These are phyloP conservation scores for Cerioporus squamosus DNA, from an alignment of 1,284 basidiomycete species.

Conservation along the genomic window DNA sequence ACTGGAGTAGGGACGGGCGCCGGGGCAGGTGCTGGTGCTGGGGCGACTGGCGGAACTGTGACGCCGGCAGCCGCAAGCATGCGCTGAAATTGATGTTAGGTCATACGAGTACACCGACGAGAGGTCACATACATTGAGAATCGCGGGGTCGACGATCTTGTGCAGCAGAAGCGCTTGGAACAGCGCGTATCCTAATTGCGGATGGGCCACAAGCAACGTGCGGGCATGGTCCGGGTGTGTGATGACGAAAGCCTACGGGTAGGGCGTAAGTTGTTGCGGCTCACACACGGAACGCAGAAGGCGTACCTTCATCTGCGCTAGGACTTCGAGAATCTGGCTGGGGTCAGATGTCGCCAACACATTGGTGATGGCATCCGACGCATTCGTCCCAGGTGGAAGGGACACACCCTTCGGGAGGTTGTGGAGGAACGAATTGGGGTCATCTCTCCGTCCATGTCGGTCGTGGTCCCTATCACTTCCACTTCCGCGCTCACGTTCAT, in stretches of 20 bases:
- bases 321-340: constrained; percentile 90
- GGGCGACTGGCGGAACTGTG: constrained; percentile 19
- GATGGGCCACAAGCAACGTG: constrained; percentile 79
- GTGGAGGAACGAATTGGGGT: constrained; percentile 61
- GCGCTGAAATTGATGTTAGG: constrained; percentile 42
- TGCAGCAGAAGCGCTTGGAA: constrained; percentile 96
- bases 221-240: constrained; percentile 92
- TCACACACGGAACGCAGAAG: not conserved
- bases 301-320: constrained; percentile 95
- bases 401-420: constrained; percentile 81
- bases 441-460: constrained; percentile 30
- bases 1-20: constrained; percentile 29
- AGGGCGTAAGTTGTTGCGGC: not conserved
- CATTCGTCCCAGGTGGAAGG: constrained; percentile 73
- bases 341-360: constrained; percentile 87
- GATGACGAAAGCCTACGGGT: constrained; percentile 79
- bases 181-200: constrained; percentile 94
- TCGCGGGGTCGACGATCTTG: constrained; percentile 90
- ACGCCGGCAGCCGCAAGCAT: constrained; percentile 58
- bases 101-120: not conserved
- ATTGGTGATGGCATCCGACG: constrained; percentile 87
- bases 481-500: constrained; percentile 33
- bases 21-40: constrained; percentile 31
- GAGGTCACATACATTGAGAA: constrained; percentile 63
- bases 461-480: constrained; percentile 33